Conservation (phyloP, 2,329 filamentous ascomycete species). For the Colletotrichum sublineola region DNA sequence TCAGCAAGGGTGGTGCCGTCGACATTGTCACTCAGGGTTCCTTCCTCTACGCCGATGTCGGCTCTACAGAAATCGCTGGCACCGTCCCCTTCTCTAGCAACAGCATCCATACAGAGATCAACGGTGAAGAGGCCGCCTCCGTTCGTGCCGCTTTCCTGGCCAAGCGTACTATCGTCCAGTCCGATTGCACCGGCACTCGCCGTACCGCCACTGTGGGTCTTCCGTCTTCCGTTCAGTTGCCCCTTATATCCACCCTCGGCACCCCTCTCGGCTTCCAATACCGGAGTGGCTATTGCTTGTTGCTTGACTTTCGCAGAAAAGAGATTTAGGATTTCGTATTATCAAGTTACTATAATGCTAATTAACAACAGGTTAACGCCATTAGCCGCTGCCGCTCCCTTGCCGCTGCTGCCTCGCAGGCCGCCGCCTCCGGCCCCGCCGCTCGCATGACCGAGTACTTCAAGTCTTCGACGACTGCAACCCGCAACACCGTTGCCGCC, state of each 20-base stretch:
- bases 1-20: conserved; percentile 65
- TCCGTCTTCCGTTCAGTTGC: not conserved
- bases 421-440: conserved; percentile 63
- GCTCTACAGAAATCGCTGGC: conserved; percentile 67
- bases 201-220: conserved; percentile 54
- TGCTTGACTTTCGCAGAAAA: not conserved
- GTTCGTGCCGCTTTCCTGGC: conserved; percentile 59
- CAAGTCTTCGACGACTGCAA: conserved; percentile 64
- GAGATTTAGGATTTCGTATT: too few species aligned
- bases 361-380: conserved; percentile 55
- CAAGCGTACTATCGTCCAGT: conserved; percentile 66
- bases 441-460: conserved; percentile 72
- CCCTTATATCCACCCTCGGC: not conserved
- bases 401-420: conserved; percentile 64
- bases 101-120: conserved; percentile 67
- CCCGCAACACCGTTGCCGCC: conserved; percentile 63
- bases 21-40: conserved; percentile 68
- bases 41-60: conserved; percentile 66
- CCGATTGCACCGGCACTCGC: conserved; percentile 66
- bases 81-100: conserved; percentile 71
- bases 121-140: conserved; percentile 66
- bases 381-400: conserved; percentile 67
- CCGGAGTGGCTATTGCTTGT: not conserved
- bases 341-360: not conserved
- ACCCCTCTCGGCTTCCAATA: not conserved